phyloP scores from a whole-genome alignment of 1,139 yeast genomes.

The Hyphopichia buzzinii region DNA sequence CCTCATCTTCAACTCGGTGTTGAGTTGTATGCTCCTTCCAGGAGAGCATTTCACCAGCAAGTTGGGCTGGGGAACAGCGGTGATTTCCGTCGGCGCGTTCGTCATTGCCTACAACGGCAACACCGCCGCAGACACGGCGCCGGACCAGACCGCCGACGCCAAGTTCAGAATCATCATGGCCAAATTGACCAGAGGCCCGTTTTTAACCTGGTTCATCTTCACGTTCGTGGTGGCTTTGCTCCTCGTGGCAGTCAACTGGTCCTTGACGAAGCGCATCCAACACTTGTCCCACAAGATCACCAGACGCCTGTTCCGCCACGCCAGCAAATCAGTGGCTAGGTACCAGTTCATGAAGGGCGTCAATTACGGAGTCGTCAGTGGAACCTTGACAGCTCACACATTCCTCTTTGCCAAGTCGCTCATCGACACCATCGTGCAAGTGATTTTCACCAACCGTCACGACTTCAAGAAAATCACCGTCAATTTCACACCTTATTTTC shows the following conservation, averaged over 20 bases:
- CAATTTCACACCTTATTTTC: constrained; percentile 40
- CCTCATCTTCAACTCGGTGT: constrained; percentile 71
- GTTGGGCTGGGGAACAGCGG: constrained; percentile 62
- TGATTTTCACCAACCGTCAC: constrained; percentile 35
- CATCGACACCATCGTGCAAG: constrained; percentile 61
- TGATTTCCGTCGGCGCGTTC: constrained; percentile 74
- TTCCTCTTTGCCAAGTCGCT: constrained; percentile 80
- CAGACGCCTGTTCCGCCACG: constrained; percentile 9
- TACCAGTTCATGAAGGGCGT: constrained; percentile 47
- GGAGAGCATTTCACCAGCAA: constrained; percentile 63
- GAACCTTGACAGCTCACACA: constrained; percentile 82
- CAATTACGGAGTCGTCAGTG: constrained; percentile 68
- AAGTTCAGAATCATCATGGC: constrained; percentile 26
- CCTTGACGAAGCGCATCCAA: constrained; percentile 12
- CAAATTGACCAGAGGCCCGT: constrained; percentile 26
- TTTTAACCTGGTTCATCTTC: constrained; percentile 37
- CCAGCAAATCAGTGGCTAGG: constrained; percentile 13
- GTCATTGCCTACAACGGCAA: constrained; percentile 75
- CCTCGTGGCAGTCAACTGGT: constrained; percentile 23
- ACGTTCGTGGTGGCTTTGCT: constrained; percentile 31
- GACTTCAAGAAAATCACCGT: constrained; percentile 18
- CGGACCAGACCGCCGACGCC: constrained; percentile 19
- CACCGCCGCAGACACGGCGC: constrained; percentile 22
- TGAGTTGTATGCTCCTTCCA: constrained; percentile 67
- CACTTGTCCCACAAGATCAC: constrained; percentile 12